Evolutionary conservation across 2,329 filamentous ascomycete species (phyloP), one percentile per base, ranked within the genome.

Genomic region (Ophiostoma piceae): DNA sequence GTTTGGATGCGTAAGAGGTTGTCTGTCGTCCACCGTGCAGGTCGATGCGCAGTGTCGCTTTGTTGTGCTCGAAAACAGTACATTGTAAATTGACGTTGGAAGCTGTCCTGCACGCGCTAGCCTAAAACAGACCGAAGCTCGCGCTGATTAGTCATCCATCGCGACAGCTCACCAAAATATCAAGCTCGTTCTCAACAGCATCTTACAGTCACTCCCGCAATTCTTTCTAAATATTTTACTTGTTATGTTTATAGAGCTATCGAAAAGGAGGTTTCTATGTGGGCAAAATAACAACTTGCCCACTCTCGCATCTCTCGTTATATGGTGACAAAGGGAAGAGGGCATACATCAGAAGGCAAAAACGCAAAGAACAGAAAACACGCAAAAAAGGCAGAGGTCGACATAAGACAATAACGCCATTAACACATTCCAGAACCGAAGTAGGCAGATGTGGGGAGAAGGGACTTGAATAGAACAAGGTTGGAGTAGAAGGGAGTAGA

Each of bases 251-350:
- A 37, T 9, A 22, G n/a, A 37, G 37, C 16, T 67, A 69, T 66
- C 54, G 32, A 66, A 65, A 43, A 60, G 35, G 57, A 35, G 35
- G 26, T 11, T 57, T 70, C 68, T 70, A 70, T 70, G 65, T 43
- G 32, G 60, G 47, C 57, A 57, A 51, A 47, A 70, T 67, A 57
- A 47, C 60, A 67, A 62, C 35, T 26, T 57, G 67, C 35, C 65
- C 35, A 64, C 39, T 54, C 39, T 54, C 68, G 37, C 64, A n/a
- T 32, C 26, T 67, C 68, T 70, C 68, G 65, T 70, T 70, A 70
- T 70, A 67, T 70, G 60, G 51, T 67, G 68, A 54, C 64, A 67
- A 65, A 65, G 62, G 60, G 60, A 39, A 65, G 19, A 2, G n/a
- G 32, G 62, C 32, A 37, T 39, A 65, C 62, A 65, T 39, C 32